phyloP scores from a whole-genome alignment of 495 filamentous ascomycete genomes.

The Penicillium ochrochloron region DNA sequence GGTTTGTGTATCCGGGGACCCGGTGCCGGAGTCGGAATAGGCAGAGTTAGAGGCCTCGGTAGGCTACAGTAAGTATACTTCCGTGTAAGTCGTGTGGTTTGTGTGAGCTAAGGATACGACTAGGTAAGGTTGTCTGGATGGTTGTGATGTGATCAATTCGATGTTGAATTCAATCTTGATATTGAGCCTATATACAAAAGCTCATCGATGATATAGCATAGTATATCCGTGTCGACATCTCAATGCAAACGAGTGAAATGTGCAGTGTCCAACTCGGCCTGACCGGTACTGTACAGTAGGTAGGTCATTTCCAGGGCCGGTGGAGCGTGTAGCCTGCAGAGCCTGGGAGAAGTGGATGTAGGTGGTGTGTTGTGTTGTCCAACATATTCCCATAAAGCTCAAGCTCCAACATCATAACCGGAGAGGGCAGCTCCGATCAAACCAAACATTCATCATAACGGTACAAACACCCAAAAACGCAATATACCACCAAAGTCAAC shows the following conservation, averaged over 20 bases:
- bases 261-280: background rate
- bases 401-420: background rate
- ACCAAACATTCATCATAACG: background rate
- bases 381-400: no score
- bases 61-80: no score
- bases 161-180: constrained; percentile 1
- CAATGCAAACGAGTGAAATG: background rate
- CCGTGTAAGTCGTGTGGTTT: no score
- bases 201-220: background rate
- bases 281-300: no score
- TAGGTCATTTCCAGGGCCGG: background rate
- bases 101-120: no score
- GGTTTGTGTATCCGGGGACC: no score
- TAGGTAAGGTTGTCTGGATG: no score
- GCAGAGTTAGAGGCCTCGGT: no score
- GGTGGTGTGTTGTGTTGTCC: no score
- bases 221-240: background rate
- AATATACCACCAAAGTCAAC: background rate
- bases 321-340: background rate
- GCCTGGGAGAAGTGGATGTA: no score
- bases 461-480: background rate
- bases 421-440: no score
- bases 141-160: background rate
- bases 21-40: no score
- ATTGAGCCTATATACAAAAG: background rate